A percentile compares a stretch with the other conserved stretches of the same genome.
Conservation (phyloP, 2,329 filamentous ascomycete species). For the Graphiopsis chlorocephala region DNA sequence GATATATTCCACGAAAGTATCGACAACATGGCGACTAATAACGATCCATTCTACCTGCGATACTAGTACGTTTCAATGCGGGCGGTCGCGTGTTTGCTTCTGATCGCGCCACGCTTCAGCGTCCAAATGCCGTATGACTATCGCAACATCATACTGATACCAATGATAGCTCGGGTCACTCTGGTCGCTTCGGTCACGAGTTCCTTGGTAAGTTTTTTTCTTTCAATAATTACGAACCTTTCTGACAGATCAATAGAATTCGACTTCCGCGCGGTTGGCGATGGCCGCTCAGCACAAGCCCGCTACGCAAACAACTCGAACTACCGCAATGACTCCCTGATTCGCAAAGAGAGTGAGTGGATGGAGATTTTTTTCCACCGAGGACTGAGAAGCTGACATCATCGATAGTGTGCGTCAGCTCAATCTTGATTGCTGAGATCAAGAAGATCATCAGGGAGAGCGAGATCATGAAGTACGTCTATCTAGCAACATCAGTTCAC, state of each 20-base stretch:
- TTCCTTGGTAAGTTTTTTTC: conserved; percentile 69
- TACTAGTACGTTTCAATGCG: conserved; percentile 76
- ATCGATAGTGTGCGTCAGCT: conserved; percentile 85
- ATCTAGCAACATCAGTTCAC: neutral
- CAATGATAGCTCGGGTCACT: conserved; percentile 78
- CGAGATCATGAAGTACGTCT: conserved; percentile 86
- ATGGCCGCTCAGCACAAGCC: conserved; percentile 88
- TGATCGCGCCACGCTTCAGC: neutral
- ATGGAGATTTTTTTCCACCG: neutral
- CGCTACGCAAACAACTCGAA: conserved; percentile 99
- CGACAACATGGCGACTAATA: conserved; percentile 57
- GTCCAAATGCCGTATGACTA: neutral
- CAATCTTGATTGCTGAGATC: conserved; percentile 86
- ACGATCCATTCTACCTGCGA: conserved; percentile 88
- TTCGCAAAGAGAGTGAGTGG: conserved; percentile 93
- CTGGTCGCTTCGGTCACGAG: conserved; percentile 95
- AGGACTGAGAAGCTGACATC: neutral
- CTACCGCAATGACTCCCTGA: conserved; percentile 96
- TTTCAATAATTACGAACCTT: neutral
- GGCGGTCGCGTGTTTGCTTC: neutral
- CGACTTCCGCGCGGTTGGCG: conserved; percentile 87
- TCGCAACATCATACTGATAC: neutral
- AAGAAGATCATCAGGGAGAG: conserved; percentile 93
- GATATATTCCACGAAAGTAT: neutral
- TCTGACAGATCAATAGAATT: conserved; percentile 64